A percentile compares a stretch with the other conserved stretches of the same genome.
These are phyloP conservation scores for Mucor sp. DNA, from an alignment of 371 early-diverging fungal genomes.

Conservation along the genomic window DNA sequence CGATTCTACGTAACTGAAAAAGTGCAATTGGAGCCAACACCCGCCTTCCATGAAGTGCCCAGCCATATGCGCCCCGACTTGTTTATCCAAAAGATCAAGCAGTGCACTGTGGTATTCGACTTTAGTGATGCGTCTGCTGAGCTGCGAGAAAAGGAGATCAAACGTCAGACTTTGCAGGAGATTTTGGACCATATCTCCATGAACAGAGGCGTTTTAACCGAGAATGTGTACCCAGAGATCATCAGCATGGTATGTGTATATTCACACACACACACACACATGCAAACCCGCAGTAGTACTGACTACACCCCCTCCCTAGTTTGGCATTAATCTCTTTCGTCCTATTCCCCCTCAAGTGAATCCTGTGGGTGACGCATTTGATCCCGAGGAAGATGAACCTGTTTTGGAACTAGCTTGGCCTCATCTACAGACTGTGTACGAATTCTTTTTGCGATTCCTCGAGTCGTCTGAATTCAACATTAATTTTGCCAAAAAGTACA, in stretches of 20 bases:
- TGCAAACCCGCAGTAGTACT: too few relatives aligned
- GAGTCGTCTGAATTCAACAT: conserved; percentile 95
- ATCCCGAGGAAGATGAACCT: conserved; percentile 97
- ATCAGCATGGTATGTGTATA: conserved; percentile 78
- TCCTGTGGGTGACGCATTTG: conserved; percentile 93
- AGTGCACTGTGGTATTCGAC: conserved; percentile 90
- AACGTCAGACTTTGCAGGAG: conserved; percentile 85
- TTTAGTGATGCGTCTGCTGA: conserved; percentile 87
- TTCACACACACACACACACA: background rate
- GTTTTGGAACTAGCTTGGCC: conserved; percentile 95
- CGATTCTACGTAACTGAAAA: conserved; percentile 82
- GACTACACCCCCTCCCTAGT: conserved; percentile 62
- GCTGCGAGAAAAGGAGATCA: conserved; percentile 91
- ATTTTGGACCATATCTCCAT: conserved; percentile 88
- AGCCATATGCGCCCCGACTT: conserved; percentile 75
- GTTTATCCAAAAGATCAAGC: conserved; percentile 83
- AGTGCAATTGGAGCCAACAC: conserved; percentile 76
- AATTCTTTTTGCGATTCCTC: conserved; percentile 92
- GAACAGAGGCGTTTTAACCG: conserved; percentile 83
- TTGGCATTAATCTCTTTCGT: conserved; percentile 88
- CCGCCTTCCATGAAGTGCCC: conserved; percentile 75
- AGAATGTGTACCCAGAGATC: conserved; percentile 85
- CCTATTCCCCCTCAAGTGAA: conserved; percentile 94
- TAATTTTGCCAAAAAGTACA: conserved; percentile 89
- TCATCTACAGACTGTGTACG: conserved; percentile 93